phyloP scores from a whole-genome alignment of 2,329 filamentous ascomycete genomes.

The Botrytis tulipae region DNA sequence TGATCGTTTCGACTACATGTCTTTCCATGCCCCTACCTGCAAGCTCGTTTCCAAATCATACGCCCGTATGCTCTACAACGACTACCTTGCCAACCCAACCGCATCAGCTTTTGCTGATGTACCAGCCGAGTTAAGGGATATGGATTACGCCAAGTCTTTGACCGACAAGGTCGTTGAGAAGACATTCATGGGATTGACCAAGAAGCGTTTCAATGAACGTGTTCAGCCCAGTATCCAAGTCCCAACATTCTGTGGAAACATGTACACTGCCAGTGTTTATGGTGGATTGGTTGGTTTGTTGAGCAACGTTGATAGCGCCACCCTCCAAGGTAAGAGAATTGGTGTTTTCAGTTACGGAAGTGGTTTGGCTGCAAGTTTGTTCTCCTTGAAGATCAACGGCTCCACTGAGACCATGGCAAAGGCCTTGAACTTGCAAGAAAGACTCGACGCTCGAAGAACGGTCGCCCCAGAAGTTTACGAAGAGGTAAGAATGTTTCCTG shows the following conservation, averaged over 20 bases:
- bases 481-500: conserved; percentile 52
- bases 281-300: conserved; percentile 54
- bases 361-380: conserved; percentile 65
- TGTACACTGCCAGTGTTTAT: conserved; percentile 62
- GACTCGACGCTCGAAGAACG: conserved; percentile 62
- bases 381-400: conserved; percentile 71
- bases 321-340: conserved; percentile 53
- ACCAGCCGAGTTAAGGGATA: conserved; percentile 70
- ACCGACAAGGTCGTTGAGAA: conserved; percentile 83
- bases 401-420: conserved; percentile 67
- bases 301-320: conserved; percentile 56
- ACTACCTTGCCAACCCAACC: conserved; percentile 71
- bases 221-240: conserved; percentile 72
- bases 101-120: conserved; percentile 70
- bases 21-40: conserved; percentile 84
- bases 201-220: conserved; percentile 80
- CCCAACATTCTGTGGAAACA: conserved; percentile 70
- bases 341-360: conserved; percentile 68
- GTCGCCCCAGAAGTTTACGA: conserved; percentile 74
- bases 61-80: conserved; percentile 79
- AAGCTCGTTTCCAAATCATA: conserved; percentile 86
- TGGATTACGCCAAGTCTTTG: conserved; percentile 77
- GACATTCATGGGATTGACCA: conserved; percentile 79
- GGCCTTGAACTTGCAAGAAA: conserved; percentile 66
- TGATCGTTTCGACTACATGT: conserved; percentile 80